Base-by-base conservation (phyloP, 2,329 filamentous ascomycete genomes). In the Aspergillus ustus region DNA sequence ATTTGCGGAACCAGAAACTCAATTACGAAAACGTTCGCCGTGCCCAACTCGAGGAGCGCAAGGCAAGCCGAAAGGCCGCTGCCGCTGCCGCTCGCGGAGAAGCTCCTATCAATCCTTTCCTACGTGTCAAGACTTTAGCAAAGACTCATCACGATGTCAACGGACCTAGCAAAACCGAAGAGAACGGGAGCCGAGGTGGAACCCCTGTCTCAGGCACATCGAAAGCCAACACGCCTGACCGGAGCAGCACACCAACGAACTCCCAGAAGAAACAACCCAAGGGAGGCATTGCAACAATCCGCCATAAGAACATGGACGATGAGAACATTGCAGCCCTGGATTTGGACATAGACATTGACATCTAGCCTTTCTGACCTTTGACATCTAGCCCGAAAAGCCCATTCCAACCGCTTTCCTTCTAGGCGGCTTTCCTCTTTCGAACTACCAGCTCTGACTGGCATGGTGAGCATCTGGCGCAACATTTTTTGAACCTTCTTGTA, bases 1-100 rank as follows among this genome's bases (percentile, higher is more conserved):
- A 99, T 77, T 84, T 87, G 29, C 87, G 91, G 72, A 97, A 97
- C 77, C 89, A 94, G 64, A 88, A 89, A 61, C 85, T 89, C 68
- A 97, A 97, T 72, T 85, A 87, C n/a, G 91, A 97, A 73, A 89
- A 91, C 52, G 91, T 98, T n/a, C 91, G 94, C 62, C 91, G 91
- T 75, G 94, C 93, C 0, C 91, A 97, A 73, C 83, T 97, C 59
- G 89, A 90, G 68, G 95, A 99, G 79, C 86, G 89, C 69, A 85
- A 85, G 53, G 84, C 83, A 66, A 82, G 82, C 69, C 86, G 85
- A 66, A 85, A 85, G 75, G 83, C 83, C 49, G 87, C 87, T 66
- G 84, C 83, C 60, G 87, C 85, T 46, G 77, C 88, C 50, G 86
- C 86, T 63, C 84, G 87, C 44, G 88, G 88, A 59, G 89, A 91